Conservation (phyloP, 2,329 filamentous ascomycete species). For the Tetracladium maxilliforme region DNA sequence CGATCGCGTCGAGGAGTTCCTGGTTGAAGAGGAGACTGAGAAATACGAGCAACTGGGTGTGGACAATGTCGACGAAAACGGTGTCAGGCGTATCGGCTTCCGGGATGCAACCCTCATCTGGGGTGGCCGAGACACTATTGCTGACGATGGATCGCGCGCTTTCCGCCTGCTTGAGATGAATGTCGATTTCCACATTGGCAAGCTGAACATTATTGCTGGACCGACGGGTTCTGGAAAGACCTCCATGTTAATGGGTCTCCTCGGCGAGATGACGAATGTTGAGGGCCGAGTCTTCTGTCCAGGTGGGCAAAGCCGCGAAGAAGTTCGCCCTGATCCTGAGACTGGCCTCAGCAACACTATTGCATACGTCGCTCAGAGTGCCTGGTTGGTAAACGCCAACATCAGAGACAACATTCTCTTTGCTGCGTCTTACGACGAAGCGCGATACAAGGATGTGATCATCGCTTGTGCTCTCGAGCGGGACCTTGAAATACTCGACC, state of each 20-base stretch:
- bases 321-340: slow-evolving; percentile 65
- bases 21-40: slow-evolving; percentile 87
- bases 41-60: slow-evolving; percentile 77
- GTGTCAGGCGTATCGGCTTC: slow-evolving; percentile 69
- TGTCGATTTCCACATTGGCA: slow-evolving; percentile 68
- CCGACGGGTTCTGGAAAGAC: slow-evolving; percentile 94
- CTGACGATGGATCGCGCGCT: slow-evolving; percentile 47
- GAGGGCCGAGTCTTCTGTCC: slow-evolving; percentile 73
- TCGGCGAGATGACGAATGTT: slow-evolving; percentile 88
- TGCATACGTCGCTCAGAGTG: slow-evolving; percentile 91
- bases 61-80: slow-evolving; percentile 52
- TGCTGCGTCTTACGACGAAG: slow-evolving; percentile 63
- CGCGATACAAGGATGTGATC: slow-evolving; percentile 77
- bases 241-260: slow-evolving; percentile 83
- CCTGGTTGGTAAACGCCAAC: slow-evolving; percentile 91
- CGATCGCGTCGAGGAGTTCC: slow-evolving; percentile 88
- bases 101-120: slow-evolving; percentile 76
- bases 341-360: slow-evolving; percentile 84
- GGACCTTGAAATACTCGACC: slow-evolving; percentile 83
- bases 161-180: slow-evolving; percentile 77
- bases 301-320: slow-evolving; percentile 72
- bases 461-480: slow-evolving; percentile 82
- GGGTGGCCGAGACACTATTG: slow-evolving; percentile 54
- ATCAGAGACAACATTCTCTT: slow-evolving; percentile 96
- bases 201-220: slow-evolving; percentile 84